These are phyloP conservation scores for Thinopyrum elongatum DNA, from an alignment of 176 grass and related monocot species.

Conservation along the genomic window DNA sequence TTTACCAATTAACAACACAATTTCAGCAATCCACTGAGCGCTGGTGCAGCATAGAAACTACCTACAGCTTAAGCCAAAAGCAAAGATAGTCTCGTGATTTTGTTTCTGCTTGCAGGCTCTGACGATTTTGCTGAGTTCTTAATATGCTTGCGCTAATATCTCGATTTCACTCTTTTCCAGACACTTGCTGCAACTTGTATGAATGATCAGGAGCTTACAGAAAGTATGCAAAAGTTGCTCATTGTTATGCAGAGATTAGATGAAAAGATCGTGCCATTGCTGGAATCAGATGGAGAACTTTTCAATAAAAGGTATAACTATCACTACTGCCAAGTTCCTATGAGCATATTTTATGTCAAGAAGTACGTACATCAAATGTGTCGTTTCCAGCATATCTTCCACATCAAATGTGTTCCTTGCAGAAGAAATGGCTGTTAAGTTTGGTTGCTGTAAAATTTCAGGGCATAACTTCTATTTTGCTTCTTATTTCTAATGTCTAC, in stretches of 20 bases:
- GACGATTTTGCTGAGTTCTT: not conserved
- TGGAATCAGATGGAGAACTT: constrained; percentile 90
- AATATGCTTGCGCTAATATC: constrained; percentile 5
- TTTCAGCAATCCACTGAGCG: not conserved
- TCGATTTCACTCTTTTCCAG: constrained; percentile 43
- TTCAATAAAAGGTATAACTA: constrained; percentile 85
- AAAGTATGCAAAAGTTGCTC: constrained; percentile 91
- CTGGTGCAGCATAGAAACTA: not conserved
- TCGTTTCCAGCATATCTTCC: not conserved
- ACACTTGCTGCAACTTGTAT: constrained; percentile 81
- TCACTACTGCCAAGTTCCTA: constrained; percentile 13
- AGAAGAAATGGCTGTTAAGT: constrained; percentile 1
- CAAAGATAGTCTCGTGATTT: constrained; percentile 8
- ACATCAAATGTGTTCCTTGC: not conserved
- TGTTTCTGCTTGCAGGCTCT: not conserved
- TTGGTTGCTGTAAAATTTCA: not conserved
- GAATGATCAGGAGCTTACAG: constrained; percentile 81
- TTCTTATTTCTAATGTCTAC: constrained; percentile 1
- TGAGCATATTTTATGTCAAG: not conserved
- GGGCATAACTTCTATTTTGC: not conserved
- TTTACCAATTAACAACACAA: not conserved
- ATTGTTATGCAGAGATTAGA: constrained; percentile 98
- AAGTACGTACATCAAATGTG: constrained; percentile 3
- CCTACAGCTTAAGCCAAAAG: constrained; percentile 8
- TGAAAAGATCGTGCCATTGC: constrained; percentile 79